Conservation (phyloP, 495 filamentous ascomycete species). For the Talaromyces thailandensis region DNA sequence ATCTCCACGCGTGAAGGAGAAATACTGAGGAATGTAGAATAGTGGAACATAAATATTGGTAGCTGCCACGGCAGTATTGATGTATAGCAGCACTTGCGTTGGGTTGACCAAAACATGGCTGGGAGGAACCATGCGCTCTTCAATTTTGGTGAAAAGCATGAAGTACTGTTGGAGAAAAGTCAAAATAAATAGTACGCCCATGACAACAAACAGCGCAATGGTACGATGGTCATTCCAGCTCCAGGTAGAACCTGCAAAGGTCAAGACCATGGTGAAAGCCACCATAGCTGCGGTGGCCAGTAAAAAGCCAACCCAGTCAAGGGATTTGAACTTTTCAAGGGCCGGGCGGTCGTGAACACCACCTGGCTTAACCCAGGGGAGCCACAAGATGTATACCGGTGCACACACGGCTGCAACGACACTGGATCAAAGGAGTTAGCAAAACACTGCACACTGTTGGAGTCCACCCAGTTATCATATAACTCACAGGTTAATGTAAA, state of each 20-base stretch:
- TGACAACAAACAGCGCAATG: slow-evolving; percentile 17
- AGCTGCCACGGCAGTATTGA: background rate
- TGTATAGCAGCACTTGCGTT: background rate
- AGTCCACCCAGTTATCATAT: too few species aligned
- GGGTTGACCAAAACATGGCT: background rate
- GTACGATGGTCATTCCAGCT: slow-evolving; percentile 16
- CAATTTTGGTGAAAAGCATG: slow-evolving; percentile 37
- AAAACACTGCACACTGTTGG: background rate
- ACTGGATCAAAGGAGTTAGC: background rate
- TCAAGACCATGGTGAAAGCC: slow-evolving; percentile 15
- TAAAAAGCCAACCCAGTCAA: slow-evolving; percentile 17
- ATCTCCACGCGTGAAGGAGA: slow-evolving; percentile 33
- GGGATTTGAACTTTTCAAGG: slow-evolving; percentile 55
- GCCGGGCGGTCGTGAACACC: slow-evolving; percentile 26
- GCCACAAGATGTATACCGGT: slow-evolving; percentile 46
- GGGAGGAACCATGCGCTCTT: slow-evolving; percentile 38
- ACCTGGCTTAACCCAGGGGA: slow-evolving; percentile 39
- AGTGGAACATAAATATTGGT: slow-evolving; percentile 17
- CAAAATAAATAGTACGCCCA: slow-evolving; percentile 13
- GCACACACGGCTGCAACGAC: slow-evolving; percentile 38
- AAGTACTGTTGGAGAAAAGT: slow-evolving; percentile 39
- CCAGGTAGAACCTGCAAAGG: slow-evolving; percentile 24
- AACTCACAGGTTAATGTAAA: slow-evolving; percentile 41
- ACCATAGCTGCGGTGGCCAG: slow-evolving; percentile 12
- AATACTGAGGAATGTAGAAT: slow-evolving; percentile 45